Percentiles rank a stretch among this genome's conserved stretches.
These are phyloP conservation scores for Musa beccarii DNA, from an alignment of 176 grass and related monocot species.

Conservation along the genomic window DNA sequence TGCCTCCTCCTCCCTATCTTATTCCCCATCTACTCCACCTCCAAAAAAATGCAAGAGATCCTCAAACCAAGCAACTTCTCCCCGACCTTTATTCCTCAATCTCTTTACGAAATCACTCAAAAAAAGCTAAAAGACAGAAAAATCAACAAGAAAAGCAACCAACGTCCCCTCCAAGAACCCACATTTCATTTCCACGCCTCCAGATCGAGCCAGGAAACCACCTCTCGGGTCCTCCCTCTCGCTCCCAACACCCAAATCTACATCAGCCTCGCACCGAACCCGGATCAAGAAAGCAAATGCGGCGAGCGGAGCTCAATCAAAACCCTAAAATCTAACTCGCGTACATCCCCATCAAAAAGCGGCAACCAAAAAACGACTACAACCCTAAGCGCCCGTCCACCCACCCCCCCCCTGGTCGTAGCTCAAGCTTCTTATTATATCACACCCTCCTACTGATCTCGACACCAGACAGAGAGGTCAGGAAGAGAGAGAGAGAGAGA, in stretches of 20 bases:
- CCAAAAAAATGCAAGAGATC: background rate
- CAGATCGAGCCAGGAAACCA: background rate
- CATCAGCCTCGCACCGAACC: background rate
- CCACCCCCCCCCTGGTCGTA: background rate
- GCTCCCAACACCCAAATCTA: conserved; percentile 13
- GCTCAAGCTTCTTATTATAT: background rate
- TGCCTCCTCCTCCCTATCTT: conserved; percentile 70
- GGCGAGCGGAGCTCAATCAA: background rate
- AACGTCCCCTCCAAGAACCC: background rate
- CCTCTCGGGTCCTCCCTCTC: background rate
- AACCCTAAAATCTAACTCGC: conserved; percentile 23
- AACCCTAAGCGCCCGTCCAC: background rate
- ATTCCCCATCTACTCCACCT: conserved; percentile 60
- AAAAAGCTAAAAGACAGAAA: background rate
- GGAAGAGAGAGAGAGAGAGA: background rate
- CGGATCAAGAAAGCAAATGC: background rate
- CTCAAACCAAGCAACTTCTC: background rate
- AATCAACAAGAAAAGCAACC: background rate
- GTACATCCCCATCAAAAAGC: background rate
- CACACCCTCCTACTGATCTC: background rate
- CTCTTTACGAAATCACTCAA: background rate
- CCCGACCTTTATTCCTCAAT: background rate
- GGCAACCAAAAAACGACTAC: background rate
- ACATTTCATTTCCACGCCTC: background rate
- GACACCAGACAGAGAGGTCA: background rate